Base-by-base conservation (phyloP, 768 basidiomycete genomes). In the Kwoniella botswanensis region DNA sequence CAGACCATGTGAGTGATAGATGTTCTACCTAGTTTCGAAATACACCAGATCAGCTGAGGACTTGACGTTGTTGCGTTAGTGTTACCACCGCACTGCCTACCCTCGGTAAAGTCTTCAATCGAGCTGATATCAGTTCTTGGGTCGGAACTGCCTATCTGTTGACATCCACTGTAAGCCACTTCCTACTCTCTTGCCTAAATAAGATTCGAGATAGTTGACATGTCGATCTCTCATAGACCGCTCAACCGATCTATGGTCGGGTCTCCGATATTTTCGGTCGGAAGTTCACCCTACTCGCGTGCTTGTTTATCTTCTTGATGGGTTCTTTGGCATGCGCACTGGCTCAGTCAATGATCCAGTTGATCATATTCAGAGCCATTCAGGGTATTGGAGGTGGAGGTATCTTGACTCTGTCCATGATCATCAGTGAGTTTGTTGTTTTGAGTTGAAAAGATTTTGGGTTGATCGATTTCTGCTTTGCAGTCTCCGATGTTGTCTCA, bases 1-100 rank as follows among this genome's bases (percentile, higher is more conserved):
- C 89, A 90, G 12, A 91, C 91, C 9, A 89, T 91, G 83, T 84
- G 60, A 73, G 82, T 76, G 2, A 13, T 18, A 50, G 18, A 13
- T 50, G 26, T 15, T 50, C 13, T 50, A 13, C 46, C 46, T 4
- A 18, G 1, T 15, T 50, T 15, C 4, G 18, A 50, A 35, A 35
- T 35, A 35, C 35, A 35, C 35, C 35, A 35, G 35, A 35, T 35
- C 18, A 18, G 46, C 46, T 50, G 13, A 50, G 5, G 13, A 50
- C 18, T 15, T 18, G 46, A 15, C 4, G 12, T 18, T 54, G 2
- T 15, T 54, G 18, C 29, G 18, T 54, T 44, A 83, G 82, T 59
- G 88, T 91, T 10, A 89, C 90, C 0, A 92, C 91, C 0, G 89
- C 90, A 1, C 84, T 92, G n/a, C 90, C 91, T 0, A 90, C 89